These are phyloP conservation scores for Coemansia sp. DNA, from an alignment of 192 early-diverging fungal species.

Conservation along the genomic window DNA sequence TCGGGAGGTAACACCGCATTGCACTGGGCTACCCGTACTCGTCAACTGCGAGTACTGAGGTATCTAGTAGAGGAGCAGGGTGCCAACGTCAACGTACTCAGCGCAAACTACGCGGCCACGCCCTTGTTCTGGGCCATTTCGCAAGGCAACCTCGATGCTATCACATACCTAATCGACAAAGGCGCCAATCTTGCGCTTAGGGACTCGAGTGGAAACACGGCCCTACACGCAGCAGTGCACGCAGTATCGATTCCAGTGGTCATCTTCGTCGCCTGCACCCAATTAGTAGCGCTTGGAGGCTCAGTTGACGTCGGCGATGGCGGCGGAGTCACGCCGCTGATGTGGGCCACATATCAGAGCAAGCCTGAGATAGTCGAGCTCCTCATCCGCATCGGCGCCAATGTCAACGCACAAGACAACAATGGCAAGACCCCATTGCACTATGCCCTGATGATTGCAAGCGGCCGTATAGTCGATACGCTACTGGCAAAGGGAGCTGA, in stretches of 20 bases:
- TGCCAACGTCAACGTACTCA: constrained; percentile 74
- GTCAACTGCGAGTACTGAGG: constrained; percentile 69
- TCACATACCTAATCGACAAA: constrained; percentile 71
- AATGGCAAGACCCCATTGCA: constrained; percentile 86
- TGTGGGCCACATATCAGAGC: constrained; percentile 95
- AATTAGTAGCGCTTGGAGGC: constrained; percentile 63
- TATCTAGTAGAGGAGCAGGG: constrained; percentile 76
- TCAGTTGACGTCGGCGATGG: constrained; percentile 69
- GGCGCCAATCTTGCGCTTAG: constrained; percentile 76
- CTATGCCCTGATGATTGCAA: constrained; percentile 80
- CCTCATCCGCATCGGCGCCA: constrained; percentile 73
- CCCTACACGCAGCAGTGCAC: constrained; percentile 88
- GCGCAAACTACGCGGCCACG: constrained; percentile 80
- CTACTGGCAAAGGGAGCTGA: constrained; percentile 79
- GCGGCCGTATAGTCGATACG: constrained; percentile 61
- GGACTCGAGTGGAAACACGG: constrained; percentile 90
- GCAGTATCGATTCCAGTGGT: constrained; percentile 79
- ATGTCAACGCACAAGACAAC: constrained; percentile 68
- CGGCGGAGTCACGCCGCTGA: constrained; percentile 84
- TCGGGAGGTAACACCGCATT: constrained; percentile 73
- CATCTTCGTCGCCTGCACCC: constrained; percentile 72
- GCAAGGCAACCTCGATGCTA: constrained; percentile 74
- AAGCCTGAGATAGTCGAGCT: constrained; percentile 72
- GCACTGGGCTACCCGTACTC: constrained; percentile 86
- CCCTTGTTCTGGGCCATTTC: constrained; percentile 93